Conservation (phyloP, 176 grass and related monocot species). For the Cenchrus purpureus region DNA sequence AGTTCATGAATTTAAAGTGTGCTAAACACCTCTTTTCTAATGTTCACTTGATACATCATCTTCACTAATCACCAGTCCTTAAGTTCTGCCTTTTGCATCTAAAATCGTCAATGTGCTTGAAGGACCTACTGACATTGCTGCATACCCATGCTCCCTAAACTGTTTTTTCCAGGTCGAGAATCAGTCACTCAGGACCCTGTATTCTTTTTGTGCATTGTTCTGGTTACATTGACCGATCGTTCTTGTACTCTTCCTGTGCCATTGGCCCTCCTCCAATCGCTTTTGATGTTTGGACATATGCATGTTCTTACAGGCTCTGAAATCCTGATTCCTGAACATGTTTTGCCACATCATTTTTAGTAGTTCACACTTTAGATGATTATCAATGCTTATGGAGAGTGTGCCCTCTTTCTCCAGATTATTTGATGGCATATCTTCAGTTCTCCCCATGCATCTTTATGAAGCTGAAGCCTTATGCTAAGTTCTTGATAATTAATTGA, state of each 20-base stretch:
- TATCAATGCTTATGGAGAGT: not conserved
- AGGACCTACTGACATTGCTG: not conserved
- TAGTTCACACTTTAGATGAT: not conserved
- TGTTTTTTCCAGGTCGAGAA: not conserved
- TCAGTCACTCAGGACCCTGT: not conserved
- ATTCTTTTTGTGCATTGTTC: not conserved
- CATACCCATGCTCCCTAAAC: not conserved
- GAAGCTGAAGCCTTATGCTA: not conserved
- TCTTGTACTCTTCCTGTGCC: not conserved
- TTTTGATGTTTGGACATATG: not conserved
- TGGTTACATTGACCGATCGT: not conserved
- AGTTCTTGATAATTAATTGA: not conserved
- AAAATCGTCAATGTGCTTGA: not conserved
- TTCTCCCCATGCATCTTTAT: not conserved
- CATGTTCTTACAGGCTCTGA: not conserved
- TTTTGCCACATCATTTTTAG: not conserved
- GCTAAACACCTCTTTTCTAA: not conserved
- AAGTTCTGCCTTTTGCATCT: not conserved
- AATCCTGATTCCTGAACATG: not conserved
- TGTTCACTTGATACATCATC: not conserved
- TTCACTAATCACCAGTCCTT: not conserved
- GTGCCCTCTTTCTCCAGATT: not conserved
- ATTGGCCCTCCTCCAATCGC: not conserved
- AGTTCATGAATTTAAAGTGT: not conserved
- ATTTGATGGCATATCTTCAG: not conserved